Evolutionary conservation across 2,329 filamentous ascomycete genomes (phyloP).

Genomic region (Phaeosphaeriaceae sp.): DNA sequence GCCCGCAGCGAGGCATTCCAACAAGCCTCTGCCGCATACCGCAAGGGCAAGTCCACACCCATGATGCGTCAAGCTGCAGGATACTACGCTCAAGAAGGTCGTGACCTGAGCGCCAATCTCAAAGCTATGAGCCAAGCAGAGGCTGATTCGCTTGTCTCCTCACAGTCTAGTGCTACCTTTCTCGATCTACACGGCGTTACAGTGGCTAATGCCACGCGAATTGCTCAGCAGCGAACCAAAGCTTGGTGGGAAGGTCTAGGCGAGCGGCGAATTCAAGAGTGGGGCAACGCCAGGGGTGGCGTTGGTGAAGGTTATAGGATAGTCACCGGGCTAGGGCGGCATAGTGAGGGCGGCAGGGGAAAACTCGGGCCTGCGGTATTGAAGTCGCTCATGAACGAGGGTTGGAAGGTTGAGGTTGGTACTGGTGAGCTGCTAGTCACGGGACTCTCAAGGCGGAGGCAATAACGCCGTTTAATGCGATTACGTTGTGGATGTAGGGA

Average conservation of each 20-base stretch:
- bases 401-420: slow-evolving; percentile 80
- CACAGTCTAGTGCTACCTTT: slow-evolving; percentile 69
- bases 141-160: slow-evolving; percentile 72
- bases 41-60: slow-evolving; percentile 70
- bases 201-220: slow-evolving; percentile 80
- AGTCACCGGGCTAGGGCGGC: slow-evolving; percentile 80
- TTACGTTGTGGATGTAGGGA: background rate
- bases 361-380: slow-evolving; percentile 81
- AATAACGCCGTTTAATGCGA: too few relatives aligned
- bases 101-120: slow-evolving; percentile 66
- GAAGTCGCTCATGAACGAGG: slow-evolving; percentile 74
- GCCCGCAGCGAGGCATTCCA: slow-evolving; percentile 60
- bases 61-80: slow-evolving; percentile 77
- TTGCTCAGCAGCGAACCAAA: slow-evolving; percentile 70
- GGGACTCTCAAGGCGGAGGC: slow-evolving; percentile 56
- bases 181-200: slow-evolving; percentile 85
- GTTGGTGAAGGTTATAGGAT: slow-evolving; percentile 68
- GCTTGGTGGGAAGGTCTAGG: slow-evolving; percentile 79
- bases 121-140: slow-evolving; percentile 67
- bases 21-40: slow-evolving; percentile 65
- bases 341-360: slow-evolving; percentile 77
- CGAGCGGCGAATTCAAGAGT: slow-evolving; percentile 62
- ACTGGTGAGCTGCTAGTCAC: slow-evolving; percentile 74
- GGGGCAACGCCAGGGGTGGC: slow-evolving; percentile 51
- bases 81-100: slow-evolving; percentile 75